Conservation (phyloP, 78 protist genomes). For the Cavenderia fasciculata region DNA sequence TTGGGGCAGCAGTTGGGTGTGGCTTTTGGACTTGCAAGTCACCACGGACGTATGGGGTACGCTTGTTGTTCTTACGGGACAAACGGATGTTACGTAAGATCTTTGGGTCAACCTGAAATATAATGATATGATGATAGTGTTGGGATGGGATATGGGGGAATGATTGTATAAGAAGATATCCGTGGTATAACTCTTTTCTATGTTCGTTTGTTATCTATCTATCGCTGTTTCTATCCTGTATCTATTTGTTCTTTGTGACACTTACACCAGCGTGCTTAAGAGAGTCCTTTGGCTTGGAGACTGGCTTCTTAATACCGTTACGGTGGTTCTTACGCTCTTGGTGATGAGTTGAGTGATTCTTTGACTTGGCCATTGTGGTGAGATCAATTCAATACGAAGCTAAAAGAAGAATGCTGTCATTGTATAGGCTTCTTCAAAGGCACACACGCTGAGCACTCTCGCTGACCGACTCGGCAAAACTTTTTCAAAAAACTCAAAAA, state of each 20-base stretch:
- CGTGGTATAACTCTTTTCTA: background rate
- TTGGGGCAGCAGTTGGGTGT: slow-evolving; percentile 39
- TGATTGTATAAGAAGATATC: too few relatives aligned
- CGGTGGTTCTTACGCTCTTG: slow-evolving; percentile 91
- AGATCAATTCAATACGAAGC: too few relatives aligned
- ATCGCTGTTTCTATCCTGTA: too few relatives aligned
- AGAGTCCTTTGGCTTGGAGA: slow-evolving; percentile 55
- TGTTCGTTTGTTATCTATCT: background rate
- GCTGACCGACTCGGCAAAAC: too few relatives aligned
- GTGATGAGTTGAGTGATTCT: slow-evolving; percentile 96
- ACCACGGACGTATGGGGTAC: slow-evolving; percentile 69
- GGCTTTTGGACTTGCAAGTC: slow-evolving; percentile 71
- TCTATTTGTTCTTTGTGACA: background rate
- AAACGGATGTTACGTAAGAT: slow-evolving; percentile 64
- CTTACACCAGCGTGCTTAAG: slow-evolving; percentile 91
- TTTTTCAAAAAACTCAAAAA: too few relatives aligned
- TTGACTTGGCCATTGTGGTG: slow-evolving; percentile 96
- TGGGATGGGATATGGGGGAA: too few relatives aligned
- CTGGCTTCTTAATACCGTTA: slow-evolving; percentile 93
- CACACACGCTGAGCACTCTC: too few relatives aligned
- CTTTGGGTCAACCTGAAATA: slow-evolving; percentile 40
- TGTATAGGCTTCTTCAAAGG: too few relatives aligned
- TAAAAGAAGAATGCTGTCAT: too few relatives aligned
- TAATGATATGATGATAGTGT: background rate
- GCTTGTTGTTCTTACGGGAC: slow-evolving; percentile 51